Evolutionary conservation across 768 basidiomycete species (phyloP).

Genomic region (Neoboletus magnificus): DNA sequence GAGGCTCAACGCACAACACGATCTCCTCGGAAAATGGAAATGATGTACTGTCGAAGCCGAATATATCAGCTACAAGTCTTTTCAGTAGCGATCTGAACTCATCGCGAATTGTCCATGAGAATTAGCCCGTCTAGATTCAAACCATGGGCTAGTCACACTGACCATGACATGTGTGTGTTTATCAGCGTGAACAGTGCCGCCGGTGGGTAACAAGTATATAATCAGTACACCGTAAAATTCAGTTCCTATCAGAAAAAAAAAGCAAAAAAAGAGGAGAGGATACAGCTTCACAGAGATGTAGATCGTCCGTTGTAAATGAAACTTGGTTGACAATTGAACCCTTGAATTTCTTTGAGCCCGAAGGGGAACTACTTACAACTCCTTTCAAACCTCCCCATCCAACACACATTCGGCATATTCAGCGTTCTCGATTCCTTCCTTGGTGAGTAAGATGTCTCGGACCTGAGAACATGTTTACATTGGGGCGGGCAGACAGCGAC

Average conservation of each 20-base stretch:
- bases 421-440: conserved; percentile 53
- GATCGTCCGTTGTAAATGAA: neutral
- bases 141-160: neutral
- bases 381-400: conserved; percentile 36
- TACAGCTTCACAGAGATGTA: neutral
- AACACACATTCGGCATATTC: conserved; percentile 66
- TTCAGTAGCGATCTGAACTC: neutral
- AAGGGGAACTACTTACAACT: neutral
- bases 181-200: neutral
- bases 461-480: conserved; percentile 45
- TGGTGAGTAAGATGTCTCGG: conserved; percentile 69
- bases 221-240: neutral
- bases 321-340: neutral
- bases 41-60: neutral
- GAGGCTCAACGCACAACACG: neutral
- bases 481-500: neutral
- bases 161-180: too few relatives aligned
- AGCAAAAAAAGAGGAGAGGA: neutral
- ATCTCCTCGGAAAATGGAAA: neutral
- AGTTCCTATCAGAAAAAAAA: neutral
- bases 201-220: neutral
- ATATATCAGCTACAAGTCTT: neutral
- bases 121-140: neutral
- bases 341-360: neutral
- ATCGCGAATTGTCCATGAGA: neutral